Conservation (phyloP, 192 early-diverging fungal species). For the Kappamyces sp. region DNA sequence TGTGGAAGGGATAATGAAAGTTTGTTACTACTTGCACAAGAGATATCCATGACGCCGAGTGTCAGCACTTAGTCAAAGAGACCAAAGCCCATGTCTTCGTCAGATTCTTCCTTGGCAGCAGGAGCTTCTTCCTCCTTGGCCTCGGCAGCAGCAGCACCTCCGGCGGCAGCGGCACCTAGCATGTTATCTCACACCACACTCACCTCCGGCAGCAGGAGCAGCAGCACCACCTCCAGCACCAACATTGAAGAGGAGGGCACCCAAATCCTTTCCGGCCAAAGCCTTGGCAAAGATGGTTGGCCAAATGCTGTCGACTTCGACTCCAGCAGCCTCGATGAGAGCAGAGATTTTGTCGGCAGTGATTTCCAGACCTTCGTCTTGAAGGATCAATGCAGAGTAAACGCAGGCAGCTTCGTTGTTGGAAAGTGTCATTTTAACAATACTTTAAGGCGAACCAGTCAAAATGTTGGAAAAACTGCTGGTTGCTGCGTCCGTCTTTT, state of each 20-base stretch:
- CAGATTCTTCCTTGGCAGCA: slow-evolving; percentile 45
- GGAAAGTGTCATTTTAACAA: slow-evolving; percentile 40
- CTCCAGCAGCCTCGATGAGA: slow-evolving; percentile 85
- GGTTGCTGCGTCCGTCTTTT: not conserved
- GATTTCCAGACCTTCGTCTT: slow-evolving; percentile 95
- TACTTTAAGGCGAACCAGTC: not conserved
- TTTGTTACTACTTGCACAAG: too few relatives aligned
- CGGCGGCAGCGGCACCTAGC: slow-evolving; percentile 35
- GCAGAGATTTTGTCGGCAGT: slow-evolving; percentile 92
- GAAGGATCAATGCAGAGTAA: slow-evolving; percentile 97
- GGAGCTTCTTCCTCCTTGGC: slow-evolving; percentile 51
- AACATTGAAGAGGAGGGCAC: slow-evolving; percentile 84
- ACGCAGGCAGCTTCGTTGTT: slow-evolving; percentile 81
- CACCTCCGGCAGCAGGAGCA: slow-evolving; percentile 46
- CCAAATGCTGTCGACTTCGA: slow-evolving; percentile 92
- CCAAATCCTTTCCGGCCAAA: slow-evolving; percentile 86
- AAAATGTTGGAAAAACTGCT: not conserved
- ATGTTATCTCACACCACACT: slow-evolving; percentile 16
- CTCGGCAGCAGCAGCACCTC: slow-evolving; percentile 35
- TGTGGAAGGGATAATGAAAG: too few relatives aligned
- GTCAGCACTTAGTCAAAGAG: slow-evolving; percentile 40
- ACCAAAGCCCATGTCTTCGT: slow-evolving; percentile 53
- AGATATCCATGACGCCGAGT: too few relatives aligned
- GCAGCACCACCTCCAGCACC: slow-evolving; percentile 54
- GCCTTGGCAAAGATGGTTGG: slow-evolving; percentile 97